Base-by-base conservation (phyloP, 2,329 filamentous ascomycete genomes). In the Botrytis squamosa region DNA sequence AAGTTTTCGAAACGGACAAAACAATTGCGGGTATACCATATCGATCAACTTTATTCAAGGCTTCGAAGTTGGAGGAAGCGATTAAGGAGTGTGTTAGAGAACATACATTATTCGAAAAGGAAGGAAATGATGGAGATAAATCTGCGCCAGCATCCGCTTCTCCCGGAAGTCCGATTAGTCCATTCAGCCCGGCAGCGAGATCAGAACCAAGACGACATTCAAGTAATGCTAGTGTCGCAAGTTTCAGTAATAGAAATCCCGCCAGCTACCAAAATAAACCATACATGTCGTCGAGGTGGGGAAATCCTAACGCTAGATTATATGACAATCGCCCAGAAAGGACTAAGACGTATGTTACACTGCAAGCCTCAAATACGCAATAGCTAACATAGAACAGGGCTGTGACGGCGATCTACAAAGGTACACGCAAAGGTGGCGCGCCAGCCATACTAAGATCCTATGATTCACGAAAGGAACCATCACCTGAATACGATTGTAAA, bases 1-100 rank as follows among this genome's bases (percentile, higher is more conserved):
- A 92, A 82, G 96, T 99, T 2, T 99, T 99, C 80, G 93, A 98
- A 84, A 98, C 96, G 8, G 96, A 99, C 85, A 99, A 99, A 86
- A 98, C 95, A 7, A 93, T 99, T 78, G 94, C 93, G 49, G 96
- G 96, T 18, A 97, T 99, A 74, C 96, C 96, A 0, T 98, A 97
- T 81, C 91, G 94, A 52, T 94, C 93, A 8, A 99, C 96, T 0
- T 84, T 99, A 42, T 99, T 98, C 88, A 99, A 99, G 84, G 96
- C 96, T 18, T 97, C 94, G 59, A 95, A 94, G 82, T 86, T 99
- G 65, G 95, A 99, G 82, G 94, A 98, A 78, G 95, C 95, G 3
- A 98, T 98, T 79, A 90, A 90, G 81, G 92, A 97, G 78, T 94
- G 93, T 77, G 95, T 98, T 10, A 86, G 92, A 74, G 93, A 97